phyloP scores from a whole-genome alignment of 306 rosid genomes.

The Vigna hirtella region DNA sequence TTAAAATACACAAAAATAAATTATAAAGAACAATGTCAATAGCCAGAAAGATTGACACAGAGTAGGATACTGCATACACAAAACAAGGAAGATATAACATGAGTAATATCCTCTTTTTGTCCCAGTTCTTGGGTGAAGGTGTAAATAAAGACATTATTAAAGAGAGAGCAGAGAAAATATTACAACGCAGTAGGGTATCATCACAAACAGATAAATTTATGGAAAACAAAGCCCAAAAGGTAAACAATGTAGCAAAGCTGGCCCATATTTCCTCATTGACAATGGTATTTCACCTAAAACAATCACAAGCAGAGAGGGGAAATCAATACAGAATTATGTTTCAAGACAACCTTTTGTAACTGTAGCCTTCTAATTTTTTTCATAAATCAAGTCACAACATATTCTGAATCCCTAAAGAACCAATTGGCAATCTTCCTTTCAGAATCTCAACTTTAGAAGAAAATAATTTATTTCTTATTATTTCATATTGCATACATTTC shows the following conservation, averaged over 20 bases:
- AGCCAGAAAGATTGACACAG: conserved; percentile 12
- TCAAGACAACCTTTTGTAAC: background rate
- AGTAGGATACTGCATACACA: conserved; percentile 1
- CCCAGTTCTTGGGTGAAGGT: background rate
- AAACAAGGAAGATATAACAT: conserved; percentile 18
- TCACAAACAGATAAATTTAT: background rate
- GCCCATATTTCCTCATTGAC: background rate
- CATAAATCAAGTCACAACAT: background rate
- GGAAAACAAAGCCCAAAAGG: conserved; percentile 7
- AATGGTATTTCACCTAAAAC: conserved; percentile 20
- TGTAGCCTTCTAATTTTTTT: background rate
- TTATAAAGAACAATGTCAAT: background rate
- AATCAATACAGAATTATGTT: background rate
- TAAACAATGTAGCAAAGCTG: background rate
- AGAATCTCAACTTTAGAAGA: no score
- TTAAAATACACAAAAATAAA: conserved; percentile 1
- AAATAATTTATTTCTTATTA: no score
- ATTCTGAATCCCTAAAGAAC: conserved; percentile 72
- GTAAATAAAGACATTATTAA: background rate
- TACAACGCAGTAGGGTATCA: conserved; percentile 7
- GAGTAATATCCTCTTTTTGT: background rate
- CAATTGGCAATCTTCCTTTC: conserved; percentile 2
- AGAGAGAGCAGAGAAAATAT: background rate
- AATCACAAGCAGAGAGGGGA: conserved; percentile 13
- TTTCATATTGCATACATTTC: no score